Evolutionary conservation across 106 monocot species (phyloP).

Genomic region (Phalaenopsis equestris): DNA sequence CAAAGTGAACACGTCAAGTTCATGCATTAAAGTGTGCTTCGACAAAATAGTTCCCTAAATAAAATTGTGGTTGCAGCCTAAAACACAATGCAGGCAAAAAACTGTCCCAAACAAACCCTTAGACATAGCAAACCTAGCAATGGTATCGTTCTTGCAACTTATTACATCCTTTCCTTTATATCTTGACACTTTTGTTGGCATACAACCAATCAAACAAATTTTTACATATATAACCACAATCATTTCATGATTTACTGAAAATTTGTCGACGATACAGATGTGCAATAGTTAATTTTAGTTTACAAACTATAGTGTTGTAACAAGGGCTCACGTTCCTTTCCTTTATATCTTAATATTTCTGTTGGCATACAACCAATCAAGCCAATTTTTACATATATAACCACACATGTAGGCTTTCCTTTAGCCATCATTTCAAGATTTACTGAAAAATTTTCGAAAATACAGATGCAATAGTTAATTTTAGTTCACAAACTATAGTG

Average conservation of each 20-base stretch:
- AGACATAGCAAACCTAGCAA: too few relatives aligned
- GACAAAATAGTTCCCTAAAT: too few relatives aligned
- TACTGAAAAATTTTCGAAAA: neutral
- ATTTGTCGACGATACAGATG: neutral
- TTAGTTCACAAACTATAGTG: neutral
- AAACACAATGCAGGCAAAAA: too few relatives aligned
- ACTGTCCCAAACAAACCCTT: too few relatives aligned
- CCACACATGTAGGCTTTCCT: neutral
- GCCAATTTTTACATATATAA: neutral
- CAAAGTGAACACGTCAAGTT: too few relatives aligned
- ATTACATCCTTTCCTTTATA: too few relatives aligned
- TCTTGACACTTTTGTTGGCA: too few relatives aligned
- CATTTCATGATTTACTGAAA: neutral
- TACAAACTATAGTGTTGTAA: neutral
- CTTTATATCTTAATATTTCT: too few relatives aligned
- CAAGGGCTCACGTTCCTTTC: neutral
- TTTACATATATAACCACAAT: neutral
- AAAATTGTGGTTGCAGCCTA: too few relatives aligned
- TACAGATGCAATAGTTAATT: neutral
- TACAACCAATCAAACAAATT: neutral
- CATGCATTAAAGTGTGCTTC: too few relatives aligned
- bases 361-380: too few relatives aligned
- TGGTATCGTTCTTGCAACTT: too few relatives aligned
- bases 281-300: neutral
- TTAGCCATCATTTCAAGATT: neutral